Base-by-base conservation (phyloP, 495 filamentous ascomycete species). In the Talaromyces wortmannii region DNA sequence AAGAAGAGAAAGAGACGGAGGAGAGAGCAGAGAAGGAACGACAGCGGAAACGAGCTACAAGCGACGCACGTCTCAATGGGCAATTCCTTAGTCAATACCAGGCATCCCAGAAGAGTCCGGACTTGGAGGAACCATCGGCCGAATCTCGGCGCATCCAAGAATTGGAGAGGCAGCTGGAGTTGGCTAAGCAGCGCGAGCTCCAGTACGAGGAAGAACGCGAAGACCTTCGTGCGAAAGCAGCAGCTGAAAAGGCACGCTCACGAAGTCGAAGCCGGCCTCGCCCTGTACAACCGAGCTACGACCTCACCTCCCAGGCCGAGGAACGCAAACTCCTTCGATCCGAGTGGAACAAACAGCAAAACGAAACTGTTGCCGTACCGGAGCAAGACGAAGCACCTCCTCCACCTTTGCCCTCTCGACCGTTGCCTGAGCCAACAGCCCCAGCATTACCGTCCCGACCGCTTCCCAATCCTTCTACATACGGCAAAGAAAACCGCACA, bases 1-100 rank as follows among this genome's bases (percentile, higher is more conserved):
- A 72, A 29, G 90, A 94, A 65, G 91, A 96, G 58, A 80, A 79
- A 46, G 88, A 88, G 58, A 80, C 79, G 13, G 82, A 91, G 61
- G 78, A 80, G 11, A 79, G 78, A 48, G 58, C 90, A 4, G 83
- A 85, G 54, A 76, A 82, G 51, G 89, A 94, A 57, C 78, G 84
- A 23, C 81, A 80, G 52, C 81, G 78, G 57, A 74, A 80, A 59
- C 74, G 82, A 52, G 77, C 76, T 13, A 71, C 73, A 44, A 84
- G 77, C 56, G 86, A 91, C 61, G 69, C 73, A 43, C 82, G 84
- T 55, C 78, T 96, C 31, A 84, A 86, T 56, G 91, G 90, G 6
- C 91, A 95, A 66, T 91, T 85, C 61, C 79, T 95, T 17, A 91
- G 88, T 61, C 87, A 95, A 60, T 95, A 95, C 64, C 88, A 90